Percentiles rank a stretch among this genome's conserved stretches.
Conservation (phyloP, 2,329 filamentous ascomycete species). For the Seiridium unicorne region DNA sequence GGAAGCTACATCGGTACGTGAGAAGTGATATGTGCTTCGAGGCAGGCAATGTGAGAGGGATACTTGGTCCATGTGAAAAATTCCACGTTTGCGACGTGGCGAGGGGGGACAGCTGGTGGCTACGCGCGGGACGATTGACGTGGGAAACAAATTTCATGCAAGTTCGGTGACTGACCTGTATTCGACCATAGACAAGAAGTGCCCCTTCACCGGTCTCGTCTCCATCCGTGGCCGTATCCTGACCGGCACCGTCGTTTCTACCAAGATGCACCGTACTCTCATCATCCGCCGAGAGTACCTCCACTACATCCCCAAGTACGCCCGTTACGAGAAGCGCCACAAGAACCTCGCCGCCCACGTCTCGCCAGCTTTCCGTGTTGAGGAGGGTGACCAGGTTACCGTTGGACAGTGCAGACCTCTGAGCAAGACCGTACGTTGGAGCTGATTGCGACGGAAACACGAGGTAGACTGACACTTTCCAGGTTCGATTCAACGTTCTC, state of each 20-base stretch:
- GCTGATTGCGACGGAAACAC: neutral
- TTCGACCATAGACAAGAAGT: constrained; percentile 90
- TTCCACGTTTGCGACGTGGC: neutral
- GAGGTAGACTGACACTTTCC: constrained; percentile 9
- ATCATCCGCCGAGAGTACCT: constrained; percentile 99
- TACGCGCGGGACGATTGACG: neutral
- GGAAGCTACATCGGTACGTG: constrained; percentile 97
- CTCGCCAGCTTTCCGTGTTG: constrained; percentile 99
- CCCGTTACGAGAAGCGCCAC: constrained; percentile 99
- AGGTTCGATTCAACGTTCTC: constrained; percentile 99
- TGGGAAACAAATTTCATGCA: neutral
- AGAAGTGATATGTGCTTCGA: neutral
- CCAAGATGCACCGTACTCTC: constrained; percentile 99
- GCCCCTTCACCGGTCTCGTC: constrained; percentile 98
- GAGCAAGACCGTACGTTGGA: constrained; percentile 84
- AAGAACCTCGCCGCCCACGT: constrained; percentile 99
- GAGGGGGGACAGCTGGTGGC: neutral
- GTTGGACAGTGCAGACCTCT: constrained; percentile 99
- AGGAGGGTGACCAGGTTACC: constrained; percentile 98
- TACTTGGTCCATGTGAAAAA: neutral
- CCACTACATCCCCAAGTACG: constrained; percentile 99
- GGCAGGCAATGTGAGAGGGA: neutral
- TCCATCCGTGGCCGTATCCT: constrained; percentile 99
- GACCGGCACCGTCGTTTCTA: constrained; percentile 97
- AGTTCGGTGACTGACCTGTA: neutral